Conservation (phyloP, 352 stramenopile genomes). For the Globisporangium echinulatum region DNA sequence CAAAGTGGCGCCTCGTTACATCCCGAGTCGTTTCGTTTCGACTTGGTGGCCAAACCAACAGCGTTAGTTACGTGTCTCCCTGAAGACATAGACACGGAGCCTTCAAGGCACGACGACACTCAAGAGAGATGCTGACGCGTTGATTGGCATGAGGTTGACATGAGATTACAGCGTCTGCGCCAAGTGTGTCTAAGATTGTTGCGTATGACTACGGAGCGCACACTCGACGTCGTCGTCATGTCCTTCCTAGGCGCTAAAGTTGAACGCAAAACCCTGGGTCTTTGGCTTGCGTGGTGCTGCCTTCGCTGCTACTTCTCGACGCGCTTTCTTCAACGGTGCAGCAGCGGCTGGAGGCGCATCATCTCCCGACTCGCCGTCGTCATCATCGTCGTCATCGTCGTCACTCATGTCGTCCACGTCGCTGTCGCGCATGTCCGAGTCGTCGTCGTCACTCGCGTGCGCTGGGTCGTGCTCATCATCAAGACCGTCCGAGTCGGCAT, state of each 20-base stretch:
- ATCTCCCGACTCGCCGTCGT: not conserved
- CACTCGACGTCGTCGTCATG: too few species aligned
- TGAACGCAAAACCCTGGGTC: slow-evolving; percentile 30
- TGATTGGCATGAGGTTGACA: too few species aligned
- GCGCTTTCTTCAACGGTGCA: slow-evolving; percentile 4
- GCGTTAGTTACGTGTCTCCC: too few species aligned
- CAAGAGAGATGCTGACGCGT: too few species aligned
- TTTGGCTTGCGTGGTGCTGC: slow-evolving; percentile 1
- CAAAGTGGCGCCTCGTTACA: too few species aligned
- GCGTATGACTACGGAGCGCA: too few species aligned
- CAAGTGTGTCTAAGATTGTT: too few species aligned
- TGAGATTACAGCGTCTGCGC: too few species aligned
- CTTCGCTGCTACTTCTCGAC: not conserved
- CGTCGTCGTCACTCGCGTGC: slow-evolving; percentile 13
- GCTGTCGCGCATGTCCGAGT: slow-evolving; percentile 10
- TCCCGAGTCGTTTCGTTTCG: too few species aligned
- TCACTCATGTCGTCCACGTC: slow-evolving; percentile 23
- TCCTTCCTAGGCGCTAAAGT: slow-evolving; percentile 23
- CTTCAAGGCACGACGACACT: too few species aligned
- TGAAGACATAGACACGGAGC: too few species aligned
- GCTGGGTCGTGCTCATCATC: slow-evolving; percentile 10
- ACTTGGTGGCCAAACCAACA: too few species aligned
- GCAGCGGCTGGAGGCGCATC: not conserved
- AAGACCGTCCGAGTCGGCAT: not conserved
- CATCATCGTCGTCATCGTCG: slow-evolving; percentile 6